These are phyloP conservation scores for Aeschynomene evenia DNA, from an alignment of 306 rosid genomes.

Conservation along the genomic window DNA sequence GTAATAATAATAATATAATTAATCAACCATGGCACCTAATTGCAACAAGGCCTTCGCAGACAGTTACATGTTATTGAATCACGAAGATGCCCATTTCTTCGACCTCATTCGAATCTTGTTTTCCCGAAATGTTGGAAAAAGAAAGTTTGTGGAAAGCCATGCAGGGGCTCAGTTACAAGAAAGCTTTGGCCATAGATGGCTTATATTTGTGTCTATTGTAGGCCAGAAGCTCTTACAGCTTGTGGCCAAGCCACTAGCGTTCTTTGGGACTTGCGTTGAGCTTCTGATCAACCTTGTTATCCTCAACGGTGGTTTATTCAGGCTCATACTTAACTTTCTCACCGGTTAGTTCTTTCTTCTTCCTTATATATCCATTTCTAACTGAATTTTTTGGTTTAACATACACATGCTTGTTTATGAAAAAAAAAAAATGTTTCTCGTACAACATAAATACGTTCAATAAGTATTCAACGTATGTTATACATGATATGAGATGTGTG, in stretches of 20 bases:
- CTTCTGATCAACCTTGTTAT: conserved; percentile 34
- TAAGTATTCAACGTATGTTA: no score
- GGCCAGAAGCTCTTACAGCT: conserved; percentile 41
- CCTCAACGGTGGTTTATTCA: conserved; percentile 24
- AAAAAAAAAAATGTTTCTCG: no score
- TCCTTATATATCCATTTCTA: neutral
- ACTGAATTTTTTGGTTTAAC: neutral
- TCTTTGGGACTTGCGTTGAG: conserved; percentile 34
- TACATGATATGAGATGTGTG: no score
- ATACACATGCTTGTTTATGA: neutral
- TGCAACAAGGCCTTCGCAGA: conserved; percentile 37
- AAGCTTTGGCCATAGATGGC: conserved; percentile 39
- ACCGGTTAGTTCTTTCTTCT: conserved; percentile 31
- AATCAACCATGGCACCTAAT: neutral
- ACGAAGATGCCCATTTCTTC: conserved; percentile 33
- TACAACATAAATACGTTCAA: no score
- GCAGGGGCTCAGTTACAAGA: conserved; percentile 6
- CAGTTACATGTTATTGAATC: conserved; percentile 44
- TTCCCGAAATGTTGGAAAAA: conserved; percentile 28
- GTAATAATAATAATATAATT: no score
- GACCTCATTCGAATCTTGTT: conserved; percentile 40
- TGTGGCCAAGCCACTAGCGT: conserved; percentile 21
- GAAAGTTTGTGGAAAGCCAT: conserved; percentile 35
- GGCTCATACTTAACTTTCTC: conserved; percentile 30
- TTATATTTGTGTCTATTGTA: conserved; percentile 42